phyloP scores from a whole-genome alignment of 352 stramenopile genomes.

The Bremia lactucae region DNA sequence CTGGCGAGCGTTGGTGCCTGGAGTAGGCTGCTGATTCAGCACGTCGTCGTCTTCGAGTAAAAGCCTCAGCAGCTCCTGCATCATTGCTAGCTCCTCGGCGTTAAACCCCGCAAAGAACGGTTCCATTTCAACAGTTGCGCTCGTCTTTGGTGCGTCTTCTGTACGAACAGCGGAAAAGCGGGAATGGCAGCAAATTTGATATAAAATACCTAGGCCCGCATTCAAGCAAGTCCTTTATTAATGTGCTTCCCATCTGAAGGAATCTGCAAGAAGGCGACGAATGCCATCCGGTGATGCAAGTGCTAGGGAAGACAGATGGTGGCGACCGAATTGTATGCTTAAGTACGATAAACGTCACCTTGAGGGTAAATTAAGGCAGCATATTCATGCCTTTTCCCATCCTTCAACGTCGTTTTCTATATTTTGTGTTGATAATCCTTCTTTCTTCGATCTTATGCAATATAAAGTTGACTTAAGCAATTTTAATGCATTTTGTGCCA shows the following conservation, averaged over 20 bases:
- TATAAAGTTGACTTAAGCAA: not conserved
- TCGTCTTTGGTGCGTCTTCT: constrained; percentile 18
- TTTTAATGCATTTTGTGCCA: constrained; percentile 17
- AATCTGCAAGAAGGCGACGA: constrained; percentile 16
- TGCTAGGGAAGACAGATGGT: constrained; percentile 8
- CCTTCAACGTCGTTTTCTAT: constrained; percentile 16
- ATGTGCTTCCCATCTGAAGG: constrained; percentile 11
- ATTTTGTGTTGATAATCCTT: constrained; percentile 10
- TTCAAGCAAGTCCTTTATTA: not conserved
- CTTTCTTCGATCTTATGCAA: not conserved
- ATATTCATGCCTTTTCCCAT: constrained; percentile 11
- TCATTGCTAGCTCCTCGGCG: constrained; percentile 29
- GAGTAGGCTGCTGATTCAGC: constrained; percentile 13
- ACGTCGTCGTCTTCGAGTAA: constrained; percentile 24
- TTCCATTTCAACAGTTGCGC: constrained; percentile 21
- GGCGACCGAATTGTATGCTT: constrained; percentile 14
- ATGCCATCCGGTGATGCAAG: constrained; percentile 10
- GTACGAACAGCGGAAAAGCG: constrained; percentile 21
- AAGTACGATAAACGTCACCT: constrained; percentile 9
- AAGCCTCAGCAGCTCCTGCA: constrained; percentile 26
- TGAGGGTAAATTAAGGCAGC: constrained; percentile 11
- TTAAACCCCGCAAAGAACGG: constrained; percentile 27
- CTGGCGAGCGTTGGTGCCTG: constrained; percentile 6
- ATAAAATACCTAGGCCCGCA: not conserved
- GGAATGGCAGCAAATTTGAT: constrained; percentile 8